A percentile compares a stretch with the other conserved stretches of the same genome.
Evolutionary conservation across 192 early-diverging fungal species (phyloP).

Genomic region (Oehlia diaphana): DNA sequence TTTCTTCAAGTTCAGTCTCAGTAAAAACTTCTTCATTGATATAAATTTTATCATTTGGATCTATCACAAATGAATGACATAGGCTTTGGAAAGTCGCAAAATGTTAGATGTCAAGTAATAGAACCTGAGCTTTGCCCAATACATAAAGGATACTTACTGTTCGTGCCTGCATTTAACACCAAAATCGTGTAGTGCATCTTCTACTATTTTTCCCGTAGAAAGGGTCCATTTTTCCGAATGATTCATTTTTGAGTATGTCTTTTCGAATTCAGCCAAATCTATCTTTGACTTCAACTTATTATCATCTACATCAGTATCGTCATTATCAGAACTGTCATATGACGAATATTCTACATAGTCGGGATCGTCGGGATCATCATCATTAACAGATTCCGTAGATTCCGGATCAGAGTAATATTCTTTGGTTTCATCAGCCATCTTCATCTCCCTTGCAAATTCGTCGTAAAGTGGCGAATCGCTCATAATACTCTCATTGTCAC

Average conservation of each 20-base stretch:
- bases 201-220: conserved; percentile 30
- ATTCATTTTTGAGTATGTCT: conserved; percentile 25
- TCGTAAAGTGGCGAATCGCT: too few relatives aligned
- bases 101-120: not conserved
- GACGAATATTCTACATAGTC: too few relatives aligned
- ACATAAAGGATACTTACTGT: not conserved
- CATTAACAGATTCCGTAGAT: too few relatives aligned
- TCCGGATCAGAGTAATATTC: too few relatives aligned
- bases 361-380: too few relatives aligned
- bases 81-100: not conserved
- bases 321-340: too few relatives aligned
- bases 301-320: too few relatives aligned
- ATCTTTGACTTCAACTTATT: too few relatives aligned
- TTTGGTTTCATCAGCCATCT: too few relatives aligned
- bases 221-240: conserved; percentile 28
- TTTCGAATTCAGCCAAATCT: not conserved
- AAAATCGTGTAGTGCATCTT: conserved; percentile 30
- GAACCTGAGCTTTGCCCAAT: not conserved
- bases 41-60: conserved; percentile 29
- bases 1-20: conserved; percentile 29
- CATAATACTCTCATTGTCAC: too few relatives aligned
- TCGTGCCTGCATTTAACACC: conserved; percentile 14
- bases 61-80: not conserved
- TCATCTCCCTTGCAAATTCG: too few relatives aligned
- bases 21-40: conserved; percentile 29